Evolutionary conservation across 306 rosid genomes (phyloP).

Genomic region (Ormosia semicastrata): DNA sequence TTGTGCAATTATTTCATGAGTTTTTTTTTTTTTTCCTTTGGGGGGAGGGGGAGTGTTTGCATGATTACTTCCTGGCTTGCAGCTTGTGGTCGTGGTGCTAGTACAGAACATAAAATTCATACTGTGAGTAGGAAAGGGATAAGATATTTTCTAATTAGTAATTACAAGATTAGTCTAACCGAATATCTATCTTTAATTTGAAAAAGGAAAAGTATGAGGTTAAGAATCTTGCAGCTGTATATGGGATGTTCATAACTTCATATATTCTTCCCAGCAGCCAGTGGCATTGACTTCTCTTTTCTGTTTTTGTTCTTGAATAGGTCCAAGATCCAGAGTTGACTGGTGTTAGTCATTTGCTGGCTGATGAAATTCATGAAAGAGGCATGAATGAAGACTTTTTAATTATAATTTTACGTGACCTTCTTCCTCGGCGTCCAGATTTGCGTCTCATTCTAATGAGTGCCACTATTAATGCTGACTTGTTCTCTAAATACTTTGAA

Average conservation of each 20-base stretch:
- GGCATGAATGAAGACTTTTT: conserved; percentile 97
- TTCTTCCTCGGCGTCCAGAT: conserved; percentile 94
- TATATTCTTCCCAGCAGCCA: conserved; percentile 20
- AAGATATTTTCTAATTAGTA: background rate
- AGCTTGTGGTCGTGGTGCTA: conserved; percentile 2
- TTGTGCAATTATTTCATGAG: background rate
- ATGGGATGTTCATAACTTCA: conserved; percentile 16
- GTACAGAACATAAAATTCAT: conserved; percentile 10
- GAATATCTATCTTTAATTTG: conserved; percentile 17
- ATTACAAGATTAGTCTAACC: background rate
- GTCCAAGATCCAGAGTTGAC: conserved; percentile 83
- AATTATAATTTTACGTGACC: conserved; percentile 82
- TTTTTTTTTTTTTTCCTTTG: background rate
- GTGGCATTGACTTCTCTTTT: conserved; percentile 24
- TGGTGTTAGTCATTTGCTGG: conserved; percentile 90
- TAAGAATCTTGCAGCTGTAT: background rate
- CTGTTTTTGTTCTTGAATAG: conserved; percentile 50
- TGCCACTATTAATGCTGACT: conserved; percentile 94
- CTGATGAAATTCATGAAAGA: conserved; percentile 99
- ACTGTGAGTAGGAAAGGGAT: background rate
- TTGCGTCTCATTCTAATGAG: conserved; percentile 91
- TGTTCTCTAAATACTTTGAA: conserved; percentile 83
- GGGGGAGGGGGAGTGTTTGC: background rate
- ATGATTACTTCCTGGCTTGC: background rate
- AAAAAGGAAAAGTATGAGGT: background rate